These are phyloP conservation scores for Paracoccidioides lutzii DNA, from an alignment of 2,329 filamentous ascomycete genomes.

Conservation along the genomic window DNA sequence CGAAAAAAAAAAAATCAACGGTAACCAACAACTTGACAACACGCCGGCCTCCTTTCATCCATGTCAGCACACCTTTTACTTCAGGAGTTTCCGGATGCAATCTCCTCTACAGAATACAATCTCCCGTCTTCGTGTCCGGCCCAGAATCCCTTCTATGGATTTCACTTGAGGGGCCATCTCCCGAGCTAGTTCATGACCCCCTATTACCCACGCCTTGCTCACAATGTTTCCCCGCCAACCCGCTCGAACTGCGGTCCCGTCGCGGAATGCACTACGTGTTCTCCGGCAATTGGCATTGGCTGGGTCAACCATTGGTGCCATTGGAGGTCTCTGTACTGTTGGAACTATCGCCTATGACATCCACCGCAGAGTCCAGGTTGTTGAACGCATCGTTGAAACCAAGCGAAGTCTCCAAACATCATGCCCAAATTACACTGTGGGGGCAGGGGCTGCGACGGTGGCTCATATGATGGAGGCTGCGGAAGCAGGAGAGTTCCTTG, in stretches of 20 bases:
- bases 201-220: neutral
- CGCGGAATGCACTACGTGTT: conserved; percentile 32
- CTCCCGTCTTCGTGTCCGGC: neutral
- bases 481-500: conserved; percentile 31
- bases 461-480: conserved; percentile 33
- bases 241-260: conserved; percentile 27
- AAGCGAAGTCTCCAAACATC: conserved; percentile 31
- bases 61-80: neutral
- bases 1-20: neutral
- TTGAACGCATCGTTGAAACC: conserved; percentile 32
- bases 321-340: conserved; percentile 29
- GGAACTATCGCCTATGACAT: conserved; percentile 32
- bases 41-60: neutral
- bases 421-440: conserved; percentile 31
- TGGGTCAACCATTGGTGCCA: conserved; percentile 19
- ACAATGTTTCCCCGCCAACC: conserved; percentile 15
- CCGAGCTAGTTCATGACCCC: neutral
- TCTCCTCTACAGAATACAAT: neutral
- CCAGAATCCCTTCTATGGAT: neutral
- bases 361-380: conserved; percentile 27
- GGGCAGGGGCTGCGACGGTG: conserved; percentile 24
- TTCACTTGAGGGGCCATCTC: neutral
- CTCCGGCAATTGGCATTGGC: conserved; percentile 26
- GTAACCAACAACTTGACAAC: neutral
- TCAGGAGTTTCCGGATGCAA: neutral